Base-by-base conservation (phyloP, 164 flowering plant species). In the Chimonanthus praecox region DNA sequence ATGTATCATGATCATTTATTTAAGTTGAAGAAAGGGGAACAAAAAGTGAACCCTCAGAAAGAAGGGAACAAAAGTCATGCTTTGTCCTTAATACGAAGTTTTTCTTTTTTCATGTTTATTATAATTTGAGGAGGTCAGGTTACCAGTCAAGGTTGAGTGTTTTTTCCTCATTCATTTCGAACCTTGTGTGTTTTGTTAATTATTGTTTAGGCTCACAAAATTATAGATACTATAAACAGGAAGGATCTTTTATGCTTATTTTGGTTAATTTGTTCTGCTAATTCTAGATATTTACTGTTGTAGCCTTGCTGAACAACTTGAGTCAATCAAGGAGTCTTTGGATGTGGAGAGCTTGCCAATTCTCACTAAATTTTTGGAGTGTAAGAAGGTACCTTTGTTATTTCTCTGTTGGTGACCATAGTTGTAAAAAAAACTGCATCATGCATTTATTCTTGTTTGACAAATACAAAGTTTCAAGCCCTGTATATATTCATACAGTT, bases 301-400 rank as follows among this genome's bases (percentile, higher is more conserved):
- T 85, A 94, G 98, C 85, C 97, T 94, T 73, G 80, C 87, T 46
- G 99, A 94, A 74, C 97, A 92, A 74, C 95, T 94, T 58, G 94
- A 89, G 67, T 92, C 94, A 58, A 86, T 92, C 68, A 83, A 63
- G 58, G 89, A 84, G 64, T 90, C 97, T 49, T 68, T 94, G 79
- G 94, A 92, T 83, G 90, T 80, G 61, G 70, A 48, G 60, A 83
- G 82, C 64, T 60, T 80, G 64, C 75, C 90, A 48, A 82, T 87
- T 64, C 90, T 94, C 68, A 45, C 81, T 62, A 73, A 64, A 58
- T 94, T 94, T 84, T 76, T 91, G 83, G 87, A 91, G 66, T 85
- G 84, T 75, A 94, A 92, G 83, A 84, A 84, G 94, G 98, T 94
- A 83, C 0, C 58, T 16, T 66, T 58, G 21, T 47, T 46, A 5